These are phyloP conservation scores for Camelina laxa DNA, from an alignment of 345 rosid genomes.

Conservation along the genomic window DNA sequence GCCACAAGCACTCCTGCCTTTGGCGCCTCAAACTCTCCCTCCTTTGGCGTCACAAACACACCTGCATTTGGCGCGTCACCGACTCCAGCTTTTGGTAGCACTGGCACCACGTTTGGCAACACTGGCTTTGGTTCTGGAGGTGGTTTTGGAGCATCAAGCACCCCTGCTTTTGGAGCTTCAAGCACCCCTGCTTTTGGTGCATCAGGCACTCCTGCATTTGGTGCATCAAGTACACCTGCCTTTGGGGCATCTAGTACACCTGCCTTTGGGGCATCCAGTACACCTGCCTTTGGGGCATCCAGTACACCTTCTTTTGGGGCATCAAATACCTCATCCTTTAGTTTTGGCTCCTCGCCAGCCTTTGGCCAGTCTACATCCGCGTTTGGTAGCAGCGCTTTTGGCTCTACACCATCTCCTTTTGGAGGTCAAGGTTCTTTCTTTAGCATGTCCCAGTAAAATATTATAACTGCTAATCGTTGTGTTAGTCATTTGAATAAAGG, in stretches of 20 bases:
- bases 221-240: slow-evolving; percentile 30
- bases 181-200: slow-evolving; percentile 32
- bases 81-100: slow-evolving; percentile 66
- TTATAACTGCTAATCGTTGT: slow-evolving; percentile 4
- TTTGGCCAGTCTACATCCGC: slow-evolving; percentile 85
- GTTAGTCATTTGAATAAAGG: slow-evolving; percentile 24
- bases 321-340: slow-evolving; percentile 64
- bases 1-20: slow-evolving; percentile 54
- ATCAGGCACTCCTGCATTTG: slow-evolving; percentile 33
- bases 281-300: slow-evolving; percentile 64
- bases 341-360: slow-evolving; percentile 74
- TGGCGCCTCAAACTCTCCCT: slow-evolving; percentile 50
- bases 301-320: slow-evolving; percentile 62
- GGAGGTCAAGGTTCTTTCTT: slow-evolving; percentile 75
- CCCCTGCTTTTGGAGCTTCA: slow-evolving; percentile 45
- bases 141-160: slow-evolving; percentile 57
- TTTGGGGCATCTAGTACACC: slow-evolving; percentile 33
- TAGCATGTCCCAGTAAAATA: slow-evolving; percentile 50
- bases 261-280: slow-evolving; percentile 36
- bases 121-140: slow-evolving; percentile 65
- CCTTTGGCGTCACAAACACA: slow-evolving; percentile 58
- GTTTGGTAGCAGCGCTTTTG: slow-evolving; percentile 80
- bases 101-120: slow-evolving; percentile 77
- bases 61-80: slow-evolving; percentile 66
- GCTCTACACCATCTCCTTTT: slow-evolving; percentile 66